Base-by-base conservation (phyloP, 139 green algal species). In the Tetraselmis chui region DNA sequence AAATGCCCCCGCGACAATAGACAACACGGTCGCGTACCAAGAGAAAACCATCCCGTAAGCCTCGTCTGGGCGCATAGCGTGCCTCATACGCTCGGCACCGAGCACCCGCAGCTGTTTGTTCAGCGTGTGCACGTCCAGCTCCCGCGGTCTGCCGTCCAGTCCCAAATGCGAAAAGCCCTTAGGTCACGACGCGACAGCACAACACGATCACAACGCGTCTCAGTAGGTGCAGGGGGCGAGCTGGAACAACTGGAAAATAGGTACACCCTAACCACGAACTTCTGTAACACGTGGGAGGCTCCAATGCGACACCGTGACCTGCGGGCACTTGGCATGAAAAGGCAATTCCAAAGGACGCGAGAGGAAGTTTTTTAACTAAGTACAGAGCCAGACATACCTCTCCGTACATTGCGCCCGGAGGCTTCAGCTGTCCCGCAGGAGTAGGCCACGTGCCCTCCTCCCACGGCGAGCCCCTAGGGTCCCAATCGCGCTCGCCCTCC, bases 41-140 rank as follows among this genome's bases (percentile, higher is more conserved):
- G 83, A 81, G 30, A 95, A 97, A 1, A 98, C 84, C 45, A 93
- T 83, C 59, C 91, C 94, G 80, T 91, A 93, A 0, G 94, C 93
- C 78, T 97, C 91, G 80, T 97, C 94, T 1, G 94, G 94, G 0
- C 76, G 84, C 79, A 92, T 89, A 24, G 82, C 67, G 77, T 89
- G 82, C 24, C 93, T 85, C 28, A 93, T 87, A 0, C 93, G 86
- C 23, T 87, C 31, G 0, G 88, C 85, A 2, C 93, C 93, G 5
- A 80, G 83, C 0, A 89, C 75, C 32, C 85, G 79, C 22, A 98
- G 86, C 29, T 87, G 79, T 79, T 98, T 93, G 67, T 97, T 97
- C 5, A 97, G 84, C 0, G 85, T 87, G 67, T 95, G 91, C 0
- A 96, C 93, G 67, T 95, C 92, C 31, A 96, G 80, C 1, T 85